Base-by-base conservation (phyloP, 768 basidiomycete species). In the Panellus pusillus region DNA sequence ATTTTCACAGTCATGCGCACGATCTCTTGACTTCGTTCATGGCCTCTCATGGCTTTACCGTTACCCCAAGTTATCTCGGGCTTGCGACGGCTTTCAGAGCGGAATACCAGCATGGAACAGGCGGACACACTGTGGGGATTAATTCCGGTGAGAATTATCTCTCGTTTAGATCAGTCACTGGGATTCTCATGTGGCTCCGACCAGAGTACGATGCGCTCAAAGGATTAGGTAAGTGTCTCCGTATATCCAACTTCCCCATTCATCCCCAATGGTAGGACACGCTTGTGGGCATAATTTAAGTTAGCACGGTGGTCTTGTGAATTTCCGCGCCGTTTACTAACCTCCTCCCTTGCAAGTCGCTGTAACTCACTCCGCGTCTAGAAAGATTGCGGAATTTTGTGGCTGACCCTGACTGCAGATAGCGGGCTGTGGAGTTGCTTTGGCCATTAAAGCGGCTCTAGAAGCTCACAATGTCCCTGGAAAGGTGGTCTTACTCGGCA, bases 271-370 rank as follows among this genome's bases (percentile, higher is more conserved):
- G 80, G 58, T 87, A 73, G 70, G 84, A 68, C 74, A 84, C 65
- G 88, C 81, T 0, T 92, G 90, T 64, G 90, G 90, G 0, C 90
- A 93, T 68, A 91, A 92, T 67, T 75, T 93, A 57, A 91, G 32
- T 35, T 14, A 35, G 32, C 32, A 35, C 32, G 7, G 14, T 35
- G 9, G 32, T 35, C 91, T 31, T 44, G 11, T 1, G 29, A 18
- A n/a, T 19, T 14, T n/a, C n/a, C 24, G 11, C 32, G 19, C 19
- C 19, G 19, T 20, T 27, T 44, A 6, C 27, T 28, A 44, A 28
- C 9, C 14, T 42, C 6, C 12, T 42, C 14, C 1, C 41, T 14
- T 24, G 9, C 44, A 35, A 12, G 15, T n/a, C 31, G 15, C 42
- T 60, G 90, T 90, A 42, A 79, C 86, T 19, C 50, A 32, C 35